A percentile compares a stretch with the other conserved stretches of the same genome.
phyloP scores from a whole-genome alignment of 2,329 filamentous ascomycete species.

The Xylaria polymorpha region DNA sequence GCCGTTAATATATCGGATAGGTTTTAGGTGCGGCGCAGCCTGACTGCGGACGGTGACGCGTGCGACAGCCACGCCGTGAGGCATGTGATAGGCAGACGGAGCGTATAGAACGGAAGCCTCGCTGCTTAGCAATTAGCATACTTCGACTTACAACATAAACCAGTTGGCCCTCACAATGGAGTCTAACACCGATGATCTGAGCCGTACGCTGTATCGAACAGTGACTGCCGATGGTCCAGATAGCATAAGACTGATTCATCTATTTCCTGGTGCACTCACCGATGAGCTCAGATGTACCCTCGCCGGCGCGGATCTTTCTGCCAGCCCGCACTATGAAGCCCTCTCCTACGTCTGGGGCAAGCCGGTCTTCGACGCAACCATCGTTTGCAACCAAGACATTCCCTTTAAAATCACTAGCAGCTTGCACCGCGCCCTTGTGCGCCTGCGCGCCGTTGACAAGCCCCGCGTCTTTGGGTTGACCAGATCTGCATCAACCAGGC shows the following conservation, averaged over 20 bases:
- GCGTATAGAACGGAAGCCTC: too few relatives aligned
- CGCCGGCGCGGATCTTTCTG: conserved; percentile 25
- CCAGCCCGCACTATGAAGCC: conserved; percentile 26
- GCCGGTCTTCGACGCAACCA: conserved; percentile 26
- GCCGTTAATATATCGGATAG: too few relatives aligned
- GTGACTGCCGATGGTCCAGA: conserved; percentile 27
- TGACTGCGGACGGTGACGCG: too few relatives aligned
- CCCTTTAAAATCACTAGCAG: conserved; percentile 29
- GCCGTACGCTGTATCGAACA: conserved; percentile 23
- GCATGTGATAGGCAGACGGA: too few relatives aligned
- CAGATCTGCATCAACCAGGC: conserved; percentile 26
- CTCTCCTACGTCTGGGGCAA: conserved; percentile 32
- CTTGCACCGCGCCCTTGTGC: conserved; percentile 27
- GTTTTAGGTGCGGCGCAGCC: too few relatives aligned
- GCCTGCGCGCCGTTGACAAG: conserved; percentile 27
- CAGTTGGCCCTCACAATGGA: conserved; percentile 2
- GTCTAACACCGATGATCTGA: conserved; percentile 23
- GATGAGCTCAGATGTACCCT: conserved; percentile 28
- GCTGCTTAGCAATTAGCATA: too few relatives aligned
- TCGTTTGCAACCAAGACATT: conserved; percentile 28
- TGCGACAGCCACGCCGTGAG: too few relatives aligned
- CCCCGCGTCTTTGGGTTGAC: conserved; percentile 25
- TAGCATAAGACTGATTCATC: conserved; percentile 28
- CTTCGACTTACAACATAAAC: too few relatives aligned
- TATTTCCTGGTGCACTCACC: conserved; percentile 27